Evolutionary conservation across 2,329 filamentous ascomycete genomes (phyloP), one percentile per base, ranked within the genome.

Genomic region (Scorias spongiosa): DNA sequence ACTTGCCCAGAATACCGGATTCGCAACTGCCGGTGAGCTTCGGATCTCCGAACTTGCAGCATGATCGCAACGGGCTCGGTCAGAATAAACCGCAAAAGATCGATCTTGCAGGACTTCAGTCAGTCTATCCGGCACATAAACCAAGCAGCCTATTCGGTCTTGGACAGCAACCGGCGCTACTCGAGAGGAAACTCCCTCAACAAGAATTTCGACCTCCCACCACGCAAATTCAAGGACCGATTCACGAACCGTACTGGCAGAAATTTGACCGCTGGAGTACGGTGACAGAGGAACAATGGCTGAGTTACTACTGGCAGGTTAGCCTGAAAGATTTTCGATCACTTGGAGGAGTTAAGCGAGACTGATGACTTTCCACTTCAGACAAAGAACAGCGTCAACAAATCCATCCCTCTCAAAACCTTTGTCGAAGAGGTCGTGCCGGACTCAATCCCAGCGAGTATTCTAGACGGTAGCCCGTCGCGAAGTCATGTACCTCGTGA

Each of bases 271-370:
- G 64, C 17, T 78, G 72, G 72, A 61, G 66, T 44, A 51, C 73
- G 48, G 62, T 75, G 0, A 52, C 68, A 0, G 51, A 59, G 2
- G 56, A 67, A 1, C 60, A 74, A 0, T 78, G 77, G 48, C 59
- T 73, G 15, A 71, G 63, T 29, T 72, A 76, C 46, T 55, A 61
- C 10, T 78, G 73, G 71, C 69, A 72, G 50, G 74, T 75, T 61
- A 57, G 69, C 66, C 32, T n/a, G 34, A 12, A 10, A 20, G 11
- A 18, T 20, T 5, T 18, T 7, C 38, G 11, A 18, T 14, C 38
- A 40, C 38, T 40, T 17, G 34, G 34, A 37, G 9, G 17, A 37
- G 12, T 37, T 17, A 9, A 17, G 8, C 12, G 8, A n/a, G 17
- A 6, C 12, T n/a, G 34, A 42, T 26, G 10, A 17, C 41, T 45